Base-by-base conservation (phyloP, 2,329 filamentous ascomycete genomes). In the Exophiala aquamarina region DNA sequence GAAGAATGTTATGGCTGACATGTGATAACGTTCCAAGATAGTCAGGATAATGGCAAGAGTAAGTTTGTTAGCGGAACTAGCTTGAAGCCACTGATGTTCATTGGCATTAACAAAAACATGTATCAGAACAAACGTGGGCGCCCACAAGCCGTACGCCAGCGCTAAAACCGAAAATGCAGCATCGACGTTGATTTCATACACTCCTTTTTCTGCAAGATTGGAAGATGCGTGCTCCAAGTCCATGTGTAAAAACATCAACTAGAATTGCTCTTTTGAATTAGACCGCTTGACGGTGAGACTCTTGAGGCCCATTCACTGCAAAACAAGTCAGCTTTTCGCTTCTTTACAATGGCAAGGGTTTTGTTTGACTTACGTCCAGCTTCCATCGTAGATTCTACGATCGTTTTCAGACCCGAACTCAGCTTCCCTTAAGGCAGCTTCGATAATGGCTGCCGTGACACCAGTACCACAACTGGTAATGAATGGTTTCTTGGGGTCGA, bases 391-490 rank as follows among this genome's bases (percentile, higher is more conserved):
- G 17, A 98, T 76, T 63, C 79, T 84, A 57, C 88, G 81, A 44
- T 80, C 79, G 51, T 83, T 78, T 0, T 79, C 69, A 3, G 80
- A 73, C 2, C 86, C 87, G 63, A 83, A 91, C 1, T 83, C 84
- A 17, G 91, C 89, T 66, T 89, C 83, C 21, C 81, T 82, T 44
- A 98, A 71, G 2, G 90, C 93, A 29, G 90, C 86, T 64, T 98
- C 93, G 33, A 98, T 82, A 34, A 96, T 81, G 14, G 88, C 89
- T 6, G 93, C 93, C 9, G 91, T 97, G 41, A 98, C 92, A 26
- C 93, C 93, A 5, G 91, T 96, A 10, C 93, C 93, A 61, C 93
- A 98, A 61, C 81, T 92, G 40, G 83, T 87, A 59, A 97, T 86
- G 57, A 96, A 87, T 3, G 91, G 87, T 66, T 85, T 89, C 20